Evolutionary conservation across 2,329 filamentous ascomycete genomes (phyloP).

Genomic region (Aspergillus chevalieri): DNA sequence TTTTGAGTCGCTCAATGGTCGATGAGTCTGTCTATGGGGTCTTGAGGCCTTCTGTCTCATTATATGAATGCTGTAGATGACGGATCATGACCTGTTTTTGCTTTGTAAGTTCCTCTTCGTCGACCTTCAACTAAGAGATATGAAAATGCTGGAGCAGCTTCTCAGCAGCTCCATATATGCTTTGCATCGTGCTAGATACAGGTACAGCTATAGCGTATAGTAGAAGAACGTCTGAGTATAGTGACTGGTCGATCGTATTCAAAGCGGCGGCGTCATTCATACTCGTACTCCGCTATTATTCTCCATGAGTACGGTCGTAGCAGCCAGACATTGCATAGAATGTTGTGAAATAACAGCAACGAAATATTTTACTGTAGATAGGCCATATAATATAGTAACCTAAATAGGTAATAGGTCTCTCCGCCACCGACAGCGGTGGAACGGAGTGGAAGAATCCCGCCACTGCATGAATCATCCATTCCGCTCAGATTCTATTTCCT

Average conservation of each 20-base stretch:
- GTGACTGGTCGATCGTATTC: too few relatives aligned
- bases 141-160: not conserved
- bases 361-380: too few relatives aligned
- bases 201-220: too few relatives aligned
- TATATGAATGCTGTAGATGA: not conserved
- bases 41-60: not conserved
- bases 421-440: constrained; percentile 6
- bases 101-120: not conserved
- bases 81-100: not conserved
- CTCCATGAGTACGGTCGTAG: too few relatives aligned
- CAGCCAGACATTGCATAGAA: too few relatives aligned
- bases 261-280: too few relatives aligned
- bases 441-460: constrained; percentile 19
- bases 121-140: not conserved
- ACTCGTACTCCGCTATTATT: too few relatives aligned
- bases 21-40: not conserved
- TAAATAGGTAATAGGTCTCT: not conserved
- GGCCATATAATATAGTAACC: not conserved
- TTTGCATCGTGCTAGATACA: not conserved
- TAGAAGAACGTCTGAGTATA: too few relatives aligned
- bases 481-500: not conserved
- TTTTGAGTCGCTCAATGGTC: not conserved
- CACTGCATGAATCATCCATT: constrained; percentile 20
- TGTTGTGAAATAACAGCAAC: too few relatives aligned
- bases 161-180: not conserved